Conservation (phyloP, 352 stramenopile species). For the Globisporangium canariense region DNA sequence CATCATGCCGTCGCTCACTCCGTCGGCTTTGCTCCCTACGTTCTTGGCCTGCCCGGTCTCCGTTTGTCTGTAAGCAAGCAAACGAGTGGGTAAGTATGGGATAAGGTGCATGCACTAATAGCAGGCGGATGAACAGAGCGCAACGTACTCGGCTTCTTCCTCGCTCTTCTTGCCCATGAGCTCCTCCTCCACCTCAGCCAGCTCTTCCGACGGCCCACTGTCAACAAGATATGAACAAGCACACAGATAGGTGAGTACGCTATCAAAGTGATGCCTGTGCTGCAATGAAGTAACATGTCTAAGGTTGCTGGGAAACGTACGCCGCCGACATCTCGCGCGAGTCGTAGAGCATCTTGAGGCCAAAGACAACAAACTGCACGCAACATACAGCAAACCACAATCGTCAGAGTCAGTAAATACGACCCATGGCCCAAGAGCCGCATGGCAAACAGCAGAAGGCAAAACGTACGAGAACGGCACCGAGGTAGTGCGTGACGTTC, state of each 20-base stretch:
- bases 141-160: slow-evolving; percentile 49
- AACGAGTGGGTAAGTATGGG: neutral
- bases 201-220: slow-evolving; percentile 75
- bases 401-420: neutral
- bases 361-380: slow-evolving; percentile 96
- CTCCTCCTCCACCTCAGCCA: slow-evolving; percentile 82
- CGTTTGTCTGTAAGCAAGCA: slow-evolving; percentile 17
- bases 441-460: neutral
- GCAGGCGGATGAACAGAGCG: neutral
- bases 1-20: slow-evolving; percentile 54
- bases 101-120: neutral
- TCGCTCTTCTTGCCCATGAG: slow-evolving; percentile 82
- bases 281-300: no score
- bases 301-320: slow-evolving; percentile 25
- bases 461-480: slow-evolving; percentile 77
- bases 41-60: slow-evolving; percentile 23
- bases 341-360: slow-evolving; percentile 92
- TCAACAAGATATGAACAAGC: neutral
- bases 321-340: slow-evolving; percentile 76
- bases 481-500: slow-evolving; percentile 95
- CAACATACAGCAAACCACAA: neutral
- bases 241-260: neutral
- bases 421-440: neutral
- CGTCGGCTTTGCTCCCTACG: slow-evolving; percentile 16
- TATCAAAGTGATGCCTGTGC: no score